Conservation (phyloP, 2,329 filamentous ascomycete genomes). For the Ramichloridium luteum region DNA sequence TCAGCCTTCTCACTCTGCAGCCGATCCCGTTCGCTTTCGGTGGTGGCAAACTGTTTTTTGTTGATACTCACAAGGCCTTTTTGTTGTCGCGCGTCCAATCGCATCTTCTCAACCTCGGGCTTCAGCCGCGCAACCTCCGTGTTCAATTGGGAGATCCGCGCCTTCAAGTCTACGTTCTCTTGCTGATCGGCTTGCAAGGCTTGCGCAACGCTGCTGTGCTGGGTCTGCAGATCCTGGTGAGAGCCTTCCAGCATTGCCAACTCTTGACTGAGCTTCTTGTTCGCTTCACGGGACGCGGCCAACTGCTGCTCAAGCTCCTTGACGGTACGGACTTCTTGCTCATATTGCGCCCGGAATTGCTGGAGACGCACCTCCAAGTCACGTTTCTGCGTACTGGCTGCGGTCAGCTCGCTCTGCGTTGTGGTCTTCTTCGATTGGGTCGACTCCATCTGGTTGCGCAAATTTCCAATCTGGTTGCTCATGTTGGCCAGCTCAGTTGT, state of each 20-base stretch:
- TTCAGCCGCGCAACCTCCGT: conserved; percentile 72
- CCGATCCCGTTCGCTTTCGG: conserved; percentile 79
- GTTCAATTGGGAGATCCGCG: conserved; percentile 74
- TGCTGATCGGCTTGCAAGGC: conserved; percentile 76
- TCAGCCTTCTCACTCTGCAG: conserved; percentile 67
- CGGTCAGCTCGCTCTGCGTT: conserved; percentile 70
- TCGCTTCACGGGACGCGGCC: conserved; percentile 62
- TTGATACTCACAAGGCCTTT: conserved; percentile 96
- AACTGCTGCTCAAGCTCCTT: conserved; percentile 77
- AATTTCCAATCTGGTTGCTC: conserved; percentile 83
- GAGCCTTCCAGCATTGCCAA: conserved; percentile 70
- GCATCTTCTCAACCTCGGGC: conserved; percentile 85
- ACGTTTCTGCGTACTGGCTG: conserved; percentile 74
- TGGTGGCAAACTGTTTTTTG: conserved; percentile 89
- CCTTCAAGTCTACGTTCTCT: conserved; percentile 75
- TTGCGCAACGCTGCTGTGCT: conserved; percentile 63
- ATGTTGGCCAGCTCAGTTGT: conserved; percentile 88
- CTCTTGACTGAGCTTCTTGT: conserved; percentile 71
- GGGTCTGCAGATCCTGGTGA: conserved; percentile 67
- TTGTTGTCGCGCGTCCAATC: conserved; percentile 82
- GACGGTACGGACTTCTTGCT: conserved; percentile 82
- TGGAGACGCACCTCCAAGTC: conserved; percentile 83
- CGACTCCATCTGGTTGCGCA: conserved; percentile 89
- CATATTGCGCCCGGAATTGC: conserved; percentile 77
- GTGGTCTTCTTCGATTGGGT: conserved; percentile 69